Percentiles rank a stretch among this genome's conserved stretches.
Conservation (phyloP, 1,139 yeast species). For the Saccharomyces hybrid region DNA sequence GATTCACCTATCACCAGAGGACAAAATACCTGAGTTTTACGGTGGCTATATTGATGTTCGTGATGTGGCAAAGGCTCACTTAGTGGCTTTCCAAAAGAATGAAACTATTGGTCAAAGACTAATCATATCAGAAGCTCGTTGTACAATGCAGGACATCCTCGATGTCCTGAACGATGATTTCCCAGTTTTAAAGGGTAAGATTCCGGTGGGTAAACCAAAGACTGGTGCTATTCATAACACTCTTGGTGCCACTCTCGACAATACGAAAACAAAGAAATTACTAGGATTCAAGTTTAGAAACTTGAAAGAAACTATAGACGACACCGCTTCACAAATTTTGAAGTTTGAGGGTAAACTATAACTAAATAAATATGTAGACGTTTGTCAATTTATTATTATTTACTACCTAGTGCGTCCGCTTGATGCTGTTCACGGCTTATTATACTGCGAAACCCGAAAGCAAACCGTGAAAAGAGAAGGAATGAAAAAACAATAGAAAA, state of each 20-base stretch:
- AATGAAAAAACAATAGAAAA: background rate
- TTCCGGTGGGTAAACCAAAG: constrained; percentile 15
- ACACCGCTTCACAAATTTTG: constrained; percentile 38
- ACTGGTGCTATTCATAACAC: constrained; percentile 11
- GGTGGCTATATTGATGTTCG: constrained; percentile 41
- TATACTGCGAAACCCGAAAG: background rate
- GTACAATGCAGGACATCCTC: constrained; percentile 29
- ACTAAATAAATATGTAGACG: background rate
- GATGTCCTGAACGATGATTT: constrained; percentile 33
- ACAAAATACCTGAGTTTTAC: constrained; percentile 13
- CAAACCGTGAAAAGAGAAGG: background rate
- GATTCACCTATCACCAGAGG: constrained; percentile 17
- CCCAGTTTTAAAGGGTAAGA: constrained; percentile 35
- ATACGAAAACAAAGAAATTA: constrained; percentile 30
- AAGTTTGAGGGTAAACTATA: constrained; percentile 13
- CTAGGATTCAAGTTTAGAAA: constrained; percentile 37
- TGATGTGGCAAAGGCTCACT: constrained; percentile 47
- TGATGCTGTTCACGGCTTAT: background rate
- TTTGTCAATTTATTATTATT: background rate
- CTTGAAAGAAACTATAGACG: constrained; percentile 36
- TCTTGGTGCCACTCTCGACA: constrained; percentile 14
- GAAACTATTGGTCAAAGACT: constrained; percentile 31
- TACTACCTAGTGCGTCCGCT: background rate
- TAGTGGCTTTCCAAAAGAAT: constrained; percentile 36
- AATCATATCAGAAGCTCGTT: constrained; percentile 28